These are phyloP conservation scores for Pontederia paniculata DNA, from an alignment of 176 grass and related monocot genomes.

Conservation along the genomic window DNA sequence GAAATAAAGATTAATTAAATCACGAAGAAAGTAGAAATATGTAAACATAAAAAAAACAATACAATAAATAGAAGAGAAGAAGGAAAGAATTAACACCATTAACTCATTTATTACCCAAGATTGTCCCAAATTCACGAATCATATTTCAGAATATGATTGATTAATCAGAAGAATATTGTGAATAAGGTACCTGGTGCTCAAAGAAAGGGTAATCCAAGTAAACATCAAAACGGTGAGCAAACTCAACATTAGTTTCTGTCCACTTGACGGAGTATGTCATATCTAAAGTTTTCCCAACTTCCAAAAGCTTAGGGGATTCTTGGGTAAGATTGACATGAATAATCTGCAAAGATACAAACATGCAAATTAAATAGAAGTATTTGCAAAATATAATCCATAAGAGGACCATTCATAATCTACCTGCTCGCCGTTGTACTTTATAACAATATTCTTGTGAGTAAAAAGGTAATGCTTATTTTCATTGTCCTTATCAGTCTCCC, in stretches of 20 bases:
- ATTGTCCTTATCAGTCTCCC: slow-evolving; percentile 85
- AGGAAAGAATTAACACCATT: neutral
- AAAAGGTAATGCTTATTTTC: slow-evolving; percentile 92
- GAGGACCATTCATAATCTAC: slow-evolving; percentile 24
- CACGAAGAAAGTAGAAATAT: neutral
- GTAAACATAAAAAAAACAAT: neutral
- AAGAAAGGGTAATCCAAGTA: slow-evolving; percentile 98
- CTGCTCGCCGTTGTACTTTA: slow-evolving; percentile 77
- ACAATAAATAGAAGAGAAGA: neutral
- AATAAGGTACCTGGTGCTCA: slow-evolving; percentile 75
- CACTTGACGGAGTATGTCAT: slow-evolving; percentile 96
- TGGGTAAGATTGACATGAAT: slow-evolving; percentile 99
- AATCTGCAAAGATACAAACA: slow-evolving; percentile 41
- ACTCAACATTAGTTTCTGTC: slow-evolving; percentile 75
- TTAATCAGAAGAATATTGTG: neutral
- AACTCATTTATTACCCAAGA: no score
- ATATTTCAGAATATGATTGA: neutral
- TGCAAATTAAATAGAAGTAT: slow-evolving; percentile 9
- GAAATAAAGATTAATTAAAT: slow-evolving; percentile 11
- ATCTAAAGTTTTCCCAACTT: slow-evolving; percentile 77
- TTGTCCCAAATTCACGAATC: no score
- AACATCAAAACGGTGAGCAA: slow-evolving; percentile 87
- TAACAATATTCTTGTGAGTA: slow-evolving; percentile 71
- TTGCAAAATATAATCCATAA: neutral
- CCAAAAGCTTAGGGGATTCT: slow-evolving; percentile 86